Evolutionary conservation across 2,329 filamentous ascomycete genomes (phyloP).

Genomic region (Onygena corvina): DNA sequence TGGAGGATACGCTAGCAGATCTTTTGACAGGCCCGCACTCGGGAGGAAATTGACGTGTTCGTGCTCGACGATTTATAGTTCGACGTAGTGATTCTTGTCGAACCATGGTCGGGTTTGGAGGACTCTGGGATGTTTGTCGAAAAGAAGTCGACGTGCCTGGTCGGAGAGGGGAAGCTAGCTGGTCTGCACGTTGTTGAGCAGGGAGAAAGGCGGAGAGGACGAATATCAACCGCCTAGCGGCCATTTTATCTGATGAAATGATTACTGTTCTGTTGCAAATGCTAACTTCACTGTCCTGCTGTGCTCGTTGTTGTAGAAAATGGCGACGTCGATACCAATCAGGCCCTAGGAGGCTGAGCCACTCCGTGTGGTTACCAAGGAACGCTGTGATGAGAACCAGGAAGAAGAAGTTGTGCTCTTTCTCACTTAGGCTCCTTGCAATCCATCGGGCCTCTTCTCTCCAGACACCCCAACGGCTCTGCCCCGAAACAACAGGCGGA

Average conservation of each 20-base stretch:
- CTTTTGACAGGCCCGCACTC: conserved; percentile 26
- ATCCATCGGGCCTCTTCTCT: conserved; percentile 49
- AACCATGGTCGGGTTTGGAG: conserved; percentile 39
- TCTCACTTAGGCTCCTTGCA: conserved; percentile 42
- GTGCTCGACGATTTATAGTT: conserved; percentile 41
- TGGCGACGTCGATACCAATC: conserved; percentile 44
- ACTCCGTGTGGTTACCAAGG: conserved; percentile 48
- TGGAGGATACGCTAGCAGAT: conserved; percentile 36
- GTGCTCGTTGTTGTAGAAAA: conserved; percentile 40
- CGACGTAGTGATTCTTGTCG: conserved; percentile 43
- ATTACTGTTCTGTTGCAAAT: conserved; percentile 46
- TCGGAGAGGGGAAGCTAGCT: conserved; percentile 28
- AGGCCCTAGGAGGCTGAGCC: conserved; percentile 44
- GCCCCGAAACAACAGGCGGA: conserved; percentile 45
- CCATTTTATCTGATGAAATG: conserved; percentile 48
- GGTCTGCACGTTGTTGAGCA: conserved; percentile 32
- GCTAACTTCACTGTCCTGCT: conserved; percentile 36
- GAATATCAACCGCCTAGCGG: conserved; percentile 46
- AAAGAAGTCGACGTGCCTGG: conserved; percentile 36
- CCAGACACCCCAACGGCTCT: conserved; percentile 50
- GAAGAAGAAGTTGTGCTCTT: conserved; percentile 49
- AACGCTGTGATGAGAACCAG: conserved; percentile 48
- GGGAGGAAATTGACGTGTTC: conserved; percentile 34
- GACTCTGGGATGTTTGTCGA: conserved; percentile 42
- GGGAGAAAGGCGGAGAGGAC: conserved; percentile 48